A percentile compares a stretch with the other conserved stretches of the same genome.
Evolutionary conservation across 768 basidiomycete species (phyloP).

Genomic region (Amanita rubescens): DNA sequence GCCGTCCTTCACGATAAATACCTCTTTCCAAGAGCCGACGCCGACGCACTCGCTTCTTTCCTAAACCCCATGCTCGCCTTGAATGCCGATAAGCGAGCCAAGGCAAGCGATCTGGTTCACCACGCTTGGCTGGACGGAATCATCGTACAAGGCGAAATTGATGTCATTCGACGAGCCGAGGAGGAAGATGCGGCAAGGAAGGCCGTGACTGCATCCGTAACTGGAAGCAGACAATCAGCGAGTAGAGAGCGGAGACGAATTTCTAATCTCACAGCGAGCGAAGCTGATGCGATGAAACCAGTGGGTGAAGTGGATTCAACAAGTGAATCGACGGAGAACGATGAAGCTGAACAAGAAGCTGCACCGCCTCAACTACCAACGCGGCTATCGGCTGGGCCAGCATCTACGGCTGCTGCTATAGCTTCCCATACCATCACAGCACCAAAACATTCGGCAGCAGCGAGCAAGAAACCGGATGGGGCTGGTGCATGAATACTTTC

Average conservation of each 20-base stretch:
- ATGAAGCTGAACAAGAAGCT: neutral
- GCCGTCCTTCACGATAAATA: slow-evolving; percentile 91
- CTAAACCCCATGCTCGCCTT: slow-evolving; percentile 86
- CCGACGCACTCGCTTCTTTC: slow-evolving; percentile 76
- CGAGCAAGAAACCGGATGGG: slow-evolving; percentile 5
- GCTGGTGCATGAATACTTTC: neutral
- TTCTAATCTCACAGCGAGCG: slow-evolving; percentile 31
- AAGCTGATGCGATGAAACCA: slow-evolving; percentile 63
- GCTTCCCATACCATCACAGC: neutral
- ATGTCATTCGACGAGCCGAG: slow-evolving; percentile 64
- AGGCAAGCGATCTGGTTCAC: slow-evolving; percentile 76
- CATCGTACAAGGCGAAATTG: slow-evolving; percentile 85
- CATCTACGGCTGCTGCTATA: slow-evolving; percentile 13
- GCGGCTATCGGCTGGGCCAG: slow-evolving; percentile 25
- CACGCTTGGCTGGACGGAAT: slow-evolving; percentile 85
- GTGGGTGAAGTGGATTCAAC: slow-evolving; percentile 45
- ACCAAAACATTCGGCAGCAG: neutral
- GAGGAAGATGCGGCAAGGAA: slow-evolving; percentile 35
- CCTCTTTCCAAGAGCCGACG: slow-evolving; percentile 78
- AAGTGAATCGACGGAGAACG: slow-evolving; percentile 8
- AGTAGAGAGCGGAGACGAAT: slow-evolving; percentile 22
- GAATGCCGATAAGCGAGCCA: slow-evolving; percentile 82
- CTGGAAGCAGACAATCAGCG: slow-evolving; percentile 26
- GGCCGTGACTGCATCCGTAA: slow-evolving; percentile 38
- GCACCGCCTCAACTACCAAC: slow-evolving; percentile 19